Evolutionary conservation across 2,329 filamentous ascomycete species (phyloP), one percentile per base, ranked within the genome.

Genomic region (Truncatella angustata): DNA sequence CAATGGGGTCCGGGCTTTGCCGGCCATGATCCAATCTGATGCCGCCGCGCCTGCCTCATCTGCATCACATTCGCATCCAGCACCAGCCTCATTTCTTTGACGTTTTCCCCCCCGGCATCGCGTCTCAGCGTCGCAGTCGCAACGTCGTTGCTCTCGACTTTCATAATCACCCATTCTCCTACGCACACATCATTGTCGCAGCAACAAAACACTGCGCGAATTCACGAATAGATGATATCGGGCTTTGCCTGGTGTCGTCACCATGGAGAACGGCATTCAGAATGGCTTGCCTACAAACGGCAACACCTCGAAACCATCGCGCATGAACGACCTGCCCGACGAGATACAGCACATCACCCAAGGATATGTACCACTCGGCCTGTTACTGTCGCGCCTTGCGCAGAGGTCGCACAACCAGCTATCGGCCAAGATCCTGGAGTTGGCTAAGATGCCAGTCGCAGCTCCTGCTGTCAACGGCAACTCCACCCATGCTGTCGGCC

Each of bases 321-420:
- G 73, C 54, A 79, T 84, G 73, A 81, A 83, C 62, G 76, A 84
- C 54, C 69, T 85, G 1, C 82, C 83, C 10, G 77, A 81, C 53
- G 81, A 84, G 63, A 82, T 87, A 34, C 70, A 74, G 34, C 90
- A 96, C 64, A 87, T 96, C 53, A 86, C 86, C 0, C 76, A 86
- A 52, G 86, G 84, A 30, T 95, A 91, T 66, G 79, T 93, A 51
- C 86, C 90, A 4, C 78, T 97, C 18, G 85, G 86, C 4, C 80
- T 80, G 12, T 74, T 99, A 42, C 79, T 97, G 49, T 82, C 84
- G 57, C 85, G 94, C 59, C 80, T 94, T 34, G 87, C 90, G 30
- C 91, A 97, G 69, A 84, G 87, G 63, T 91, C 89, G 45, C 92
- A 92, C 70, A 90, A 90, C 65, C 83, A 87, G 50, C 76, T 97